A percentile compares a stretch with the other conserved stretches of the same genome.
phyloP scores from a whole-genome alignment of 768 basidiomycete species.

The Pisolithus albus region DNA sequence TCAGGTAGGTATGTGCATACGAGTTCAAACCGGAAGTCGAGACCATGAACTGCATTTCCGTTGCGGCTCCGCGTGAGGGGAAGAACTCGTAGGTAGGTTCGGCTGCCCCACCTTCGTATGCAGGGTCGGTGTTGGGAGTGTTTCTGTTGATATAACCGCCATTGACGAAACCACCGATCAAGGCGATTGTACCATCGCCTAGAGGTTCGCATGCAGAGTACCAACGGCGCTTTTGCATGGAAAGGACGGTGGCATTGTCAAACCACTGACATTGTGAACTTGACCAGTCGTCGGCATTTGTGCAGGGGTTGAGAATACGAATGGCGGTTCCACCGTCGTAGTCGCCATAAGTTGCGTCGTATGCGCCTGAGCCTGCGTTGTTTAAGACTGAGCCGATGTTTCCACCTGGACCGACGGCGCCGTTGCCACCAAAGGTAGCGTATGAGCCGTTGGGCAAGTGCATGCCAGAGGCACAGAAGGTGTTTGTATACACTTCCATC shows the following conservation, averaged over 20 bases:
- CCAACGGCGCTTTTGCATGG: conserved; percentile 69
- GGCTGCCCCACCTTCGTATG: conserved; percentile 57
- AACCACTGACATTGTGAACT: conserved; percentile 61
- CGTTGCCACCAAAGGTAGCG: conserved; percentile 71
- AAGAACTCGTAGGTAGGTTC: conserved; percentile 83
- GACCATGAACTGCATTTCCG: conserved; percentile 58
- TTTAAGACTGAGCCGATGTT: conserved; percentile 45
- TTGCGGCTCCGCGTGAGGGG: conserved; percentile 50
- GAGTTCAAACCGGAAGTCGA: conserved; percentile 73
- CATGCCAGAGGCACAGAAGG: conserved; percentile 79
- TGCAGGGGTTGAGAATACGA: conserved; percentile 77
- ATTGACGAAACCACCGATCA: conserved; percentile 76
- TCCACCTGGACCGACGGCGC: conserved; percentile 63
- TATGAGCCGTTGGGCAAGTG: conserved; percentile 77
- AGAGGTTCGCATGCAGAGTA: conserved; percentile 72
- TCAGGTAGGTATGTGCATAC: conserved; percentile 66
- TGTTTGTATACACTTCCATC: conserved; percentile 70
- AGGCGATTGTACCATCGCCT: conserved; percentile 67
- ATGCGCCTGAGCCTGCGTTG: conserved; percentile 41
- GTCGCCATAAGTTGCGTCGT: conserved; percentile 66
- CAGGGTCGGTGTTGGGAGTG: conserved; percentile 60
- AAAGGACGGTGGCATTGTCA: conserved; percentile 53
- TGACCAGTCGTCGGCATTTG: conserved; percentile 37
- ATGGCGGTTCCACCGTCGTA: conserved; percentile 77
- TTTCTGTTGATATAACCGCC: conserved; percentile 80